A percentile compares a stretch with the other conserved stretches of the same genome.
These are phyloP conservation scores for Myxozyma mucilagina DNA, from an alignment of 805 yeast genomes.

Conservation along the genomic window DNA sequence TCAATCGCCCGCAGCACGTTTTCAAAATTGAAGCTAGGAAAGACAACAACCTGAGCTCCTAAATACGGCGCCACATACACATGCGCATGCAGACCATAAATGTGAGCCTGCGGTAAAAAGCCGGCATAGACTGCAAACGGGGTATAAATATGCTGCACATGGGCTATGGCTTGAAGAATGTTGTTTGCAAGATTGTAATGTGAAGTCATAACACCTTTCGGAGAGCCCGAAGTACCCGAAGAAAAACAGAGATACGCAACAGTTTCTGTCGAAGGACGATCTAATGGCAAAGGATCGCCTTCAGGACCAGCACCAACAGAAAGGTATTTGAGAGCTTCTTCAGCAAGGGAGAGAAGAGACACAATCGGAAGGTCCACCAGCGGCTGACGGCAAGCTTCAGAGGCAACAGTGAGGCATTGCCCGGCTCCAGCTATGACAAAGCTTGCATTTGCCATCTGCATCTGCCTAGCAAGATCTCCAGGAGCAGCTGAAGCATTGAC, in stretches of 20 bases:
- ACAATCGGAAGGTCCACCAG: background rate
- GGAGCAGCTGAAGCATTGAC: constrained; percentile 10
- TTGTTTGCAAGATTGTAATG: constrained; percentile 55
- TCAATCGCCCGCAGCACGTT: constrained; percentile 36
- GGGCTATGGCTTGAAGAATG: constrained; percentile 29
- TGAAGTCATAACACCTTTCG: constrained; percentile 72
- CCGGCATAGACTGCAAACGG: constrained; percentile 39
- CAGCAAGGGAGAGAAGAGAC: background rate
- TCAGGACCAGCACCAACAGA: background rate
- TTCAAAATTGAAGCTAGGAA: constrained; percentile 40
- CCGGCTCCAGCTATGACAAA: constrained; percentile 14
- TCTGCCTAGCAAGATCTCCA: constrained; percentile 10
- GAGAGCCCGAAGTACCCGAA: constrained; percentile 55
- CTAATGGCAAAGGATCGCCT: constrained; percentile 17
- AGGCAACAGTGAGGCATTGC: background rate
- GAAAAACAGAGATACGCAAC: constrained; percentile 37
- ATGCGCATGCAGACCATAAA: constrained; percentile 40
- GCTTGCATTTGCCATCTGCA: constrained; percentile 10
- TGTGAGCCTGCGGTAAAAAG: constrained; percentile 41
- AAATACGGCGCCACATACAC: constrained; percentile 33
- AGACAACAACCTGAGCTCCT: constrained; percentile 20
- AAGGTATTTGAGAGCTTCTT: constrained; percentile 1
- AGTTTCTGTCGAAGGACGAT: constrained; percentile 8
- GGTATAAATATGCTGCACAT: background rate
- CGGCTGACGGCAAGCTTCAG: background rate